Percentiles rank a stretch among this genome's conserved stretches.
Conservation (phyloP, 148 eudicot species). For the Cornus florida region DNA sequence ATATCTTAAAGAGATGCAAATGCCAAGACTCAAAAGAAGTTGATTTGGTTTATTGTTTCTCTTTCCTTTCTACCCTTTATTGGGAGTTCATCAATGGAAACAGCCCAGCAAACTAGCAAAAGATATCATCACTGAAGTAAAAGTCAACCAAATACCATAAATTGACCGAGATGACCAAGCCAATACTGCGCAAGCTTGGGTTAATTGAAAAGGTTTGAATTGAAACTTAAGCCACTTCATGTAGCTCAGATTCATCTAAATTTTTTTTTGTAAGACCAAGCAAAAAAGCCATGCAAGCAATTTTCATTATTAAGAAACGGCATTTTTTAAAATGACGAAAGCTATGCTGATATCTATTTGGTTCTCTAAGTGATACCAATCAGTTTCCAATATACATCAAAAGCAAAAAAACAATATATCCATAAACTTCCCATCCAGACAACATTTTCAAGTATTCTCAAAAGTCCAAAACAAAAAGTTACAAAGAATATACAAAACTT, state of each 20-base stretch:
- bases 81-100: background rate
- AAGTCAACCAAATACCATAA: too few species aligned
- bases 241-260: too few species aligned
- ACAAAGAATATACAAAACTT: background rate
- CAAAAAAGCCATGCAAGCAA: too few species aligned
- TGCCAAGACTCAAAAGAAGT: too few species aligned
- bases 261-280: too few species aligned
- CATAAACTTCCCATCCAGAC: background rate
- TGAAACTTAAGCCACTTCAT: too few species aligned
- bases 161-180: too few species aligned
- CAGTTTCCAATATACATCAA: conserved; percentile 6
- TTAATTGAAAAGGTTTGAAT: too few species aligned
- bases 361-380: background rate
- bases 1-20: too few species aligned
- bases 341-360: background rate
- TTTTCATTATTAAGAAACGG: background rate
- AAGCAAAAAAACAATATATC: background rate
- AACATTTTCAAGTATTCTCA: background rate
- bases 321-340: too few species aligned
- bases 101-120: too few species aligned
- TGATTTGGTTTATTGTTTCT: background rate
- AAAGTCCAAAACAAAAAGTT: background rate
- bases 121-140: background rate
- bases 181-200: too few species aligned
- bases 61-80: background rate